Conservation (phyloP, 2,329 filamentous ascomycete genomes). For the Akanthomyces lecanii region DNA sequence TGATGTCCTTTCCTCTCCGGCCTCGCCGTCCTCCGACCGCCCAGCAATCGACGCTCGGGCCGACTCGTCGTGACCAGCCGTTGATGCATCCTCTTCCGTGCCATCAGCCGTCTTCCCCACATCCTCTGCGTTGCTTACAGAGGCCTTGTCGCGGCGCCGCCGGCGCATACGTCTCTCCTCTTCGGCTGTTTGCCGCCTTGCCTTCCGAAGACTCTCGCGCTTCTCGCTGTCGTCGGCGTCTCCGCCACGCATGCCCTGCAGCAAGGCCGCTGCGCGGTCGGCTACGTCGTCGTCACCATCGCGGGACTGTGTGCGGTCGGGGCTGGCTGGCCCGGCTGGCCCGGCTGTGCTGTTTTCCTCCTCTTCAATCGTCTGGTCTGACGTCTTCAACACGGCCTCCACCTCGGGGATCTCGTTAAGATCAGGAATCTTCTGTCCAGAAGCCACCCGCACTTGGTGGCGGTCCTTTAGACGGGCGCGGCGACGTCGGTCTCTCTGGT, state of each 20-base stretch:
- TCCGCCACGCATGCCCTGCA: conserved; percentile 75
- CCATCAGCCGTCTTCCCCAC: conserved; percentile 20
- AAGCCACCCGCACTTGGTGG: conserved; percentile 85
- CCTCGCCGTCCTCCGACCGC: conserved; percentile 7
- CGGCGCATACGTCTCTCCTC: conserved; percentile 68
- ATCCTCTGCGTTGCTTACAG: conserved; percentile 31
- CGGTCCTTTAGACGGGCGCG: conserved; percentile 85
- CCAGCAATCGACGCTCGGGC: not conserved
- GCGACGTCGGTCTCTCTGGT: conserved; percentile 83
- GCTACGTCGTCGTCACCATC: conserved; percentile 69
- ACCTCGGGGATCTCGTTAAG: conserved; percentile 57
- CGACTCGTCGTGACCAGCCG: conserved; percentile 15
- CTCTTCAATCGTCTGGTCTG: conserved; percentile 39
- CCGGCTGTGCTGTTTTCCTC: conserved; percentile 35
- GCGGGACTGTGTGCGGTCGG: conserved; percentile 34
- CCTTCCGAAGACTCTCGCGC: conserved; percentile 57
- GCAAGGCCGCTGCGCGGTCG: conserved; percentile 73
- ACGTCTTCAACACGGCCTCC: conserved; percentile 37
- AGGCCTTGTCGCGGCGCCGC: conserved; percentile 60
- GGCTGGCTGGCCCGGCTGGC: conserved; percentile 46
- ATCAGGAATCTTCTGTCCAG: conserved; percentile 81
- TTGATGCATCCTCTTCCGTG: conserved; percentile 23
- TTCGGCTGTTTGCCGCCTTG: conserved; percentile 68
- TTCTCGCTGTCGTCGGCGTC: conserved; percentile 53
- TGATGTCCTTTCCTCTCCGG: conserved; percentile 16